Evolutionary conservation across 495 filamentous ascomycete genomes (phyloP).

Genomic region (Penicillium arizonense): DNA sequence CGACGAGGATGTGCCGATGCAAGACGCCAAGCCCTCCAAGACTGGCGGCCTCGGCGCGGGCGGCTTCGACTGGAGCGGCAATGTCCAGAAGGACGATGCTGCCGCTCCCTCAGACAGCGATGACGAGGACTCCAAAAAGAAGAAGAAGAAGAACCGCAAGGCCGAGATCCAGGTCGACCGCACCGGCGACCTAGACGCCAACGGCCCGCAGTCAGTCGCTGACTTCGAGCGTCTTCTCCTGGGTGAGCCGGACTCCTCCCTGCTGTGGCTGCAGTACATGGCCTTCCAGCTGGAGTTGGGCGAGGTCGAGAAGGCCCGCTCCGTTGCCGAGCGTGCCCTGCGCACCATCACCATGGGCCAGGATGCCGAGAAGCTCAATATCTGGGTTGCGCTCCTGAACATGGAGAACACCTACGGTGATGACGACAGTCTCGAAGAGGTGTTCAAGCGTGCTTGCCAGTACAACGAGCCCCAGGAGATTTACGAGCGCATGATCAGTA

Average conservation of each 20-base stretch:
- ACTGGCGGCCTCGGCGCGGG: slow-evolving; percentile 64
- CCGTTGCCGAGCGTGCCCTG: slow-evolving; percentile 85
- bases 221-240: slow-evolving; percentile 94
- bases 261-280: slow-evolving; percentile 94
- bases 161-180: slow-evolving; percentile 80
- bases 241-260: slow-evolving; percentile 83
- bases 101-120: slow-evolving; percentile 45
- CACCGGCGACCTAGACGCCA: slow-evolving; percentile 81
- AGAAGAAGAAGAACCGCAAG: slow-evolving; percentile 80
- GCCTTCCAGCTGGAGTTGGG: slow-evolving; percentile 91
- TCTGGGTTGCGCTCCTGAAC: slow-evolving; percentile 93
- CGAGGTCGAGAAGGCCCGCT: slow-evolving; percentile 79
- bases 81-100: slow-evolving; percentile 47
- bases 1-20: slow-evolving; percentile 36
- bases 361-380: slow-evolving; percentile 85
- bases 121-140: slow-evolving; percentile 50
- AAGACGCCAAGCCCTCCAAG: slow-evolving; percentile 22
- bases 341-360: slow-evolving; percentile 85
- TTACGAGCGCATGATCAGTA: slow-evolving; percentile 84
- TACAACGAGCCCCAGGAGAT: slow-evolving; percentile 91
- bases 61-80: slow-evolving; percentile 87
- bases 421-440: slow-evolving; percentile 78
- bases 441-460: slow-evolving; percentile 90
- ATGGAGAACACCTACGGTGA: slow-evolving; percentile 88
- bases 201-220: slow-evolving; percentile 85